Base-by-base conservation (phyloP, 768 basidiomycete species). In the Lactifluus pinguis region DNA sequence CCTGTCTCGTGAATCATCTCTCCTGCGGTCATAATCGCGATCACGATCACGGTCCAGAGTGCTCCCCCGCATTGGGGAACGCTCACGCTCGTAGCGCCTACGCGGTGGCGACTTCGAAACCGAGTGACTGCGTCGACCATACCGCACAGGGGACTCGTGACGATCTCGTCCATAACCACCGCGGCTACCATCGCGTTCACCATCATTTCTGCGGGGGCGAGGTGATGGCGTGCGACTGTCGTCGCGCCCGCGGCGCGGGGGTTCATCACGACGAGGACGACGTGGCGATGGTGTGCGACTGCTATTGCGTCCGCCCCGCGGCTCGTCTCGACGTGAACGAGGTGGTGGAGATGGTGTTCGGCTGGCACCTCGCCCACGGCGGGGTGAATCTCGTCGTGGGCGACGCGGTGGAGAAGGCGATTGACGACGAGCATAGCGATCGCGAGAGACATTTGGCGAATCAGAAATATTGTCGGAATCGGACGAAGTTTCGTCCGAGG, bases 391-490 rank as follows among this genome's bases (percentile, higher is more conserved):
- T 49, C 21, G 48, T 49, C 17, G 71, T 66, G 53, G 63, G 52
- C 61, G 69, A 49, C 68, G 65, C 0, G 73, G 75, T 1, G 77
- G 76, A 0, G 72, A 71, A 1, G 71, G 66, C 6, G 73, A 71
- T 25, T 69, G 71, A 42, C 72, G 72, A 19, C 61, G 61, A 15
- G 66, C 67, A 21, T 64, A 69, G 21, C 67, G 65, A 45, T 69
- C 65, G 17, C 71, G 62, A 11, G 71, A 65, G 60, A 69, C 69
- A 30, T 72, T 73, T 4, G 80, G 79, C 10, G 68, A 39, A 44
- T 72, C 71, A 8, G 77, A 73, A 15, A 70, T 70, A 3, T 79
- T 14, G 34, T 57, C 77, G 0, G 79, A 77, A 45, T 75, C 72
- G 3, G 76, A 70, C 17, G 70, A 72, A 0, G 73, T 68, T n/a